Base-by-base conservation (phyloP, 495 filamentous ascomycete genomes). In the Podospora anserina region DNA sequence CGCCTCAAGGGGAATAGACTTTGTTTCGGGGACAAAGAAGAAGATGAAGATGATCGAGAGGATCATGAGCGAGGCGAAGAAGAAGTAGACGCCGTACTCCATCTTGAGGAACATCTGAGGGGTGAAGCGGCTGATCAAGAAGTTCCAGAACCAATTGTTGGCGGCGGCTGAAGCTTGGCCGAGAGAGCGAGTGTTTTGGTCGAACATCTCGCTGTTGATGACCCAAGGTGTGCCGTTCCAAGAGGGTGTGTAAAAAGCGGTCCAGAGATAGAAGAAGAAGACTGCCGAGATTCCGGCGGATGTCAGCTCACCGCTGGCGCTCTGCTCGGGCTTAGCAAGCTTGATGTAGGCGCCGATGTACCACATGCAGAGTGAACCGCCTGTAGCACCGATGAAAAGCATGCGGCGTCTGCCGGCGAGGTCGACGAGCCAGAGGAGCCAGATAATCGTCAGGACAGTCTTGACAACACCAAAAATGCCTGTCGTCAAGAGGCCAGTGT, bases 211-310 rank as follows among this genome's bases (percentile, higher is more conserved):
- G 39, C 86, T 85, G 78, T 88, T 88, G 68, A 88, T 77, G 53
- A 89, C 87, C 87, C 88, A 90, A 0, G 88, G 87, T 4, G 87
- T 88, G 16, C 88, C 89, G 75, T 92, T 92, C 89, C 90, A 92
- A 4, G 87, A 87, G 0, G 90, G 87, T 5, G 90, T 90, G 73
- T 92, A 92, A 78, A 90, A 92, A 7, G 87, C 86, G 4, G 90
- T 92, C 88, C 89, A 92, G 18, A 92, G 83, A 72, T 92, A 92
- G 80, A 92, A 91, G 83, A 92, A 91, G 81, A 91, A 90, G 59
- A 92, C 86, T 49, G 90, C 90, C 0, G 86, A 86, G 64, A 90
- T 89, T 57, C 89, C 89, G 57, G 84, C 88, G 7, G 84, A 76
- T 5, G 79, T 78, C 64, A 90, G 77, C 26, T 65, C 54, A 27